Percentiles rank a stretch among this genome's conserved stretches.
phyloP scores from a whole-genome alignment of 2,329 filamentous ascomycete genomes.

The Metarhizium anisopliae region DNA sequence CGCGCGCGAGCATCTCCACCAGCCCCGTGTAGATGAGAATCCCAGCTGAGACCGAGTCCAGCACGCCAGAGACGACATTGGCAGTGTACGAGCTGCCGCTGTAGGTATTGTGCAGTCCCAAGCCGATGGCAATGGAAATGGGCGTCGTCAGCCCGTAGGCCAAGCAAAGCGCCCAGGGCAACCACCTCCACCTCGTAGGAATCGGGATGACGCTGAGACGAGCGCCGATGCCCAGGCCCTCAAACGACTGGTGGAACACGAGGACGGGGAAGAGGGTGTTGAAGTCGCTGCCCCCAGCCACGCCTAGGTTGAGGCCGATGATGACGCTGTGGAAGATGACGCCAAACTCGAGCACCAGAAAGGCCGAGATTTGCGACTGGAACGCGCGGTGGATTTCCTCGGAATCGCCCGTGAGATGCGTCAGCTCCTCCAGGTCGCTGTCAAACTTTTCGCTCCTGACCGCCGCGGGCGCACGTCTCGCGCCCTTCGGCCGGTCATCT shows the following conservation, averaged over 20 bases:
- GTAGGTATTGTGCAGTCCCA: conserved; percentile 31
- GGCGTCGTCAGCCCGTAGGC: conserved; percentile 44
- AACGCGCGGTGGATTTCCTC: conserved; percentile 8
- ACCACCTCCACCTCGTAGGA: conserved; percentile 27
- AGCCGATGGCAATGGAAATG: conserved; percentile 38
- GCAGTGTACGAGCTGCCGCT: conserved; percentile 13
- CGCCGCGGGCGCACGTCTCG: not conserved
- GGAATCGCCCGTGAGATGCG: conserved; percentile 11
- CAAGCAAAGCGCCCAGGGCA: conserved; percentile 39
- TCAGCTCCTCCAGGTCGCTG: conserved; percentile 11
- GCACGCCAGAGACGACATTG: conserved; percentile 68
- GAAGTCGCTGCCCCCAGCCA: conserved; percentile 45
- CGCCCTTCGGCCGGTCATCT: conserved; percentile 12
- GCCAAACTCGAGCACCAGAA: conserved; percentile 47
- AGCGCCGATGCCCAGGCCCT: conserved; percentile 53
- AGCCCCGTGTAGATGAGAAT: conserved; percentile 83
- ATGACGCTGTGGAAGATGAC: conserved; percentile 57
- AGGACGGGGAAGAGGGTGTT: conserved; percentile 49
- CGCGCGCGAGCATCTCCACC: conserved; percentile 69
- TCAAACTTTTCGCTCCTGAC: conserved; percentile 9
- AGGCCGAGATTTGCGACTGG: conserved; percentile 33
- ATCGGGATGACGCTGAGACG: conserved; percentile 49
- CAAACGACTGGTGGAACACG: conserved; percentile 55
- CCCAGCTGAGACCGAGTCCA: conserved; percentile 74
- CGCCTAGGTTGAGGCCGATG: conserved; percentile 53